Evolutionary conservation across 495 filamentous ascomycete genomes (phyloP).

Genomic region (Penicillium crystallinum): DNA sequence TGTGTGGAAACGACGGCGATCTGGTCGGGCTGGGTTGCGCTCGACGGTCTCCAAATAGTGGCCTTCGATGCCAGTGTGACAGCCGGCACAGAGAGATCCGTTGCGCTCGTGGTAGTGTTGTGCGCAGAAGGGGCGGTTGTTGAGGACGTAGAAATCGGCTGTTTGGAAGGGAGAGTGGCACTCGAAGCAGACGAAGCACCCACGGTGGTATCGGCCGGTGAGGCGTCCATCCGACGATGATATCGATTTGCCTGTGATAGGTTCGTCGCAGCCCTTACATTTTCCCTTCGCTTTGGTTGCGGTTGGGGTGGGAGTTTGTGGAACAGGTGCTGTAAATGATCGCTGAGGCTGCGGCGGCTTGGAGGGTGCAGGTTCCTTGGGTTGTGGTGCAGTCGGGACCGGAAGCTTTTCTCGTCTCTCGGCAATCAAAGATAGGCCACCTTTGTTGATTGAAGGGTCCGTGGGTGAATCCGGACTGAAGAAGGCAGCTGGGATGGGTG

Average conservation of each 20-base stretch:
- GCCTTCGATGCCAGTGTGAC: slow-evolving; percentile 84
- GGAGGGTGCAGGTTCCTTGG: slow-evolving; percentile 17
- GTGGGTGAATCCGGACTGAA: slow-evolving; percentile 53
- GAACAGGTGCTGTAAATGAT: slow-evolving; percentile 23
- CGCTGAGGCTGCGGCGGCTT: slow-evolving; percentile 19
- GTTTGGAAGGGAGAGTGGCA: slow-evolving; percentile 80
- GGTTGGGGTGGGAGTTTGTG: slow-evolving; percentile 28
- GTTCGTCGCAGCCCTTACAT: slow-evolving; percentile 75
- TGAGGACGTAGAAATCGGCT: slow-evolving; percentile 85
- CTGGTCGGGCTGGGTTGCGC: slow-evolving; percentile 38
- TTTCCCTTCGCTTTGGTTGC: slow-evolving; percentile 54
- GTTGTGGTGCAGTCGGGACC: slow-evolving; percentile 4
- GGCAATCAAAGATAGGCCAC: slow-evolving; percentile 37
- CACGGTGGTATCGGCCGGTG: slow-evolving; percentile 88
- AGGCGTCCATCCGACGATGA: slow-evolving; percentile 90
- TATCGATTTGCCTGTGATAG: slow-evolving; percentile 85
- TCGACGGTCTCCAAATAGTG: slow-evolving; percentile 80
- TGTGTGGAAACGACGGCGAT: slow-evolving; percentile 76
- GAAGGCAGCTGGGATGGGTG: slow-evolving; percentile 29
- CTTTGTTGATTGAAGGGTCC: slow-evolving; percentile 50
- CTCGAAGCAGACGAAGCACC: slow-evolving; percentile 86
- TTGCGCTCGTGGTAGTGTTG: slow-evolving; percentile 93
- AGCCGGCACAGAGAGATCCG: slow-evolving; percentile 72
- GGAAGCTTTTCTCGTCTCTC: slow-evolving; percentile 17
- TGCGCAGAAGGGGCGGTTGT: slow-evolving; percentile 84